phyloP scores from a whole-genome alignment of 805 yeast genomes.

The Wickerhamomyces mucosus region DNA sequence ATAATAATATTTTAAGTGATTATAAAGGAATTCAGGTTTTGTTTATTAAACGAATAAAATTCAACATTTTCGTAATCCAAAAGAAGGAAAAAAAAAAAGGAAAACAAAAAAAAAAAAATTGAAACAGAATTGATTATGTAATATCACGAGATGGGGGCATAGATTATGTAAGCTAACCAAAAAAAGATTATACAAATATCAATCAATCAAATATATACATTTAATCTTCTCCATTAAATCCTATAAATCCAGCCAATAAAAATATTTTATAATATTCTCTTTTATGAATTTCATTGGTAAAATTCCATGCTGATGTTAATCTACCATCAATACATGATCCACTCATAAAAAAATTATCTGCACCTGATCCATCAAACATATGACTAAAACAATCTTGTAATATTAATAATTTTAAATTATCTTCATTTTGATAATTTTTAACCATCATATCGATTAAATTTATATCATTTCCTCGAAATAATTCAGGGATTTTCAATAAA shows the following conservation, averaged over 20 bases:
- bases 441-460: conserved; percentile 31
- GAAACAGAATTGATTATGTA: too few relatives aligned
- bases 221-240: conserved; percentile 59
- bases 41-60: background rate
- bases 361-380: conserved; percentile 71
- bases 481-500: conserved; percentile 42
- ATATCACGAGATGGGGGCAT: too few relatives aligned
- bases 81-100: too few relatives aligned
- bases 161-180: too few relatives aligned
- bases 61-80: too few relatives aligned
- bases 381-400: conserved; percentile 33
- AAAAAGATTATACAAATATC: too few relatives aligned
- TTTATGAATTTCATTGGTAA: conserved; percentile 62
- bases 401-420: conserved; percentile 39
- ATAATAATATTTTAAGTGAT: background rate
- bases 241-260: conserved; percentile 59
- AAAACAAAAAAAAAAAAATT: too few relatives aligned
- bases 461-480: conserved; percentile 26
- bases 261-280: conserved; percentile 56
- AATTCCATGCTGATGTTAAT: conserved; percentile 75
- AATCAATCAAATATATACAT: too few relatives aligned
- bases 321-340: conserved; percentile 83
- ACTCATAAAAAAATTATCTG: conserved; percentile 74
- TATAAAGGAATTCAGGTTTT: background rate
- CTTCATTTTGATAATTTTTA: conserved; percentile 41